Percentiles rank a stretch among this genome's conserved stretches.
These are phyloP conservation scores for Geotrichum fermentans DNA, from an alignment of 1,139 yeast species.

Conservation along the genomic window DNA sequence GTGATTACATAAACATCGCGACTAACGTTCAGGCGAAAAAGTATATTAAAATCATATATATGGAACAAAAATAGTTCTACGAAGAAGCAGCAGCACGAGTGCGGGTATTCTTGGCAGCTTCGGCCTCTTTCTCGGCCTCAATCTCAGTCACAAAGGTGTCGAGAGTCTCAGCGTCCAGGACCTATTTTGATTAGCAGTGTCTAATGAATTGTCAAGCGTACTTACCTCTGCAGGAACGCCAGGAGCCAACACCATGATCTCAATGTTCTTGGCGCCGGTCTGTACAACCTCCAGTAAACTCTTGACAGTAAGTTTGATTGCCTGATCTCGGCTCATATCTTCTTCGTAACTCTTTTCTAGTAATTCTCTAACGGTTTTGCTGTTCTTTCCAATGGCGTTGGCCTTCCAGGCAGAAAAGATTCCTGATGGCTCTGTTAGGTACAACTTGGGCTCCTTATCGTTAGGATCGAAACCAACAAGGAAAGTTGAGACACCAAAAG, in stretches of 20 bases:
- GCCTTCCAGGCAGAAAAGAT: conserved; percentile 99
- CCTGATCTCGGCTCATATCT: conserved; percentile 64
- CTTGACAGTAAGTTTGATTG: conserved; percentile 77
- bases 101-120: conserved; percentile 72
- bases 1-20: neutral
- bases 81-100: conserved; percentile 18
- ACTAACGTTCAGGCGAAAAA: too few species aligned
- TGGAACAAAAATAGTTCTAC: too few species aligned
- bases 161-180: conserved; percentile 65
- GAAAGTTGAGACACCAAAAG: conserved; percentile 89
- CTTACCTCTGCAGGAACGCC: conserved; percentile 42
- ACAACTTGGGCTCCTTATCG: conserved; percentile 74
- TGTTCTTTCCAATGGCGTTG: conserved; percentile 91
- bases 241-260: conserved; percentile 81
- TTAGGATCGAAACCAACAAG: conserved; percentile 93
- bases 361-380: conserved; percentile 92
- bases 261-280: conserved; percentile 95
- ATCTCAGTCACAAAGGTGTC: conserved; percentile 73
- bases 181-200: conserved; percentile 39
- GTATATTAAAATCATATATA: too few species aligned
- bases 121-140: conserved; percentile 87
- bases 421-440: conserved; percentile 96
- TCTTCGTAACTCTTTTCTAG: conserved; percentile 86
- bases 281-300: conserved; percentile 93
- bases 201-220: neutral